phyloP scores from a whole-genome alignment of 495 filamentous ascomycete species.

The Copromyces sp. region DNA sequence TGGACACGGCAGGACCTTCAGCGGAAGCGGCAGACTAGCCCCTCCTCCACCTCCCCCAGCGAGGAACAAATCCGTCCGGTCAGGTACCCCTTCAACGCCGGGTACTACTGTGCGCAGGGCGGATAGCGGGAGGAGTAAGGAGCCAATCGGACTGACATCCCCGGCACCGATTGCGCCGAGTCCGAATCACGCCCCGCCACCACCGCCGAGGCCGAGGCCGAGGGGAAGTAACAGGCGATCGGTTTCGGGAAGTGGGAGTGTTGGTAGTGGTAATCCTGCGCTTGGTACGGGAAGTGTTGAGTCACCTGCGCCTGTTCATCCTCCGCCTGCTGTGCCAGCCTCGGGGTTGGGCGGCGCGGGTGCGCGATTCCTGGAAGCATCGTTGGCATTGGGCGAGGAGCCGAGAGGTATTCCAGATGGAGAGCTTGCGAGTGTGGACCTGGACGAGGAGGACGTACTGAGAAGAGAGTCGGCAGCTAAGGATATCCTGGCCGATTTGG shows the following conservation, averaged over 20 bases:
- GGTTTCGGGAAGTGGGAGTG: constrained; percentile 42
- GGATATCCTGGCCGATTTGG: constrained; percentile 58
- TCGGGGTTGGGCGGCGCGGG: constrained; percentile 2
- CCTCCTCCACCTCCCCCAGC: constrained; percentile 38
- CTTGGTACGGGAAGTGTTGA: background rate
- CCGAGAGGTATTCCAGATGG: background rate
- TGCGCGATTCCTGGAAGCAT: constrained; percentile 5
- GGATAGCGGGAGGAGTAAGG: constrained; percentile 3
- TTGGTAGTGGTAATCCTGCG: constrained; percentile 15
- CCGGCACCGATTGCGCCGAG: background rate
- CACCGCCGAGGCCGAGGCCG: constrained; percentile 50
- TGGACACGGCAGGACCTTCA: background rate
- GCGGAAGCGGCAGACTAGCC: constrained; percentile 15
- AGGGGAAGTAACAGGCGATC: constrained; percentile 38
- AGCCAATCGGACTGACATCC: constrained; percentile 7
- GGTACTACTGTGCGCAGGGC: background rate
- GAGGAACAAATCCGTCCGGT: constrained; percentile 28
- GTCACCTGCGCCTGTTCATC: constrained; percentile 4
- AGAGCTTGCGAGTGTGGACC: background rate
- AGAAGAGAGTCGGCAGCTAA: constrained; percentile 16
- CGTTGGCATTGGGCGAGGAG: constrained; percentile 8
- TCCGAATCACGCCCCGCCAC: constrained; percentile 36
- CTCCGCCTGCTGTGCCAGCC: constrained; percentile 6
- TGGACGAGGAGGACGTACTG: background rate
- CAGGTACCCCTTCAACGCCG: constrained; percentile 25